Conservation (phyloP, 2,329 filamentous ascomycete genomes). For the Ophiostoma novo-ulmi region DNA sequence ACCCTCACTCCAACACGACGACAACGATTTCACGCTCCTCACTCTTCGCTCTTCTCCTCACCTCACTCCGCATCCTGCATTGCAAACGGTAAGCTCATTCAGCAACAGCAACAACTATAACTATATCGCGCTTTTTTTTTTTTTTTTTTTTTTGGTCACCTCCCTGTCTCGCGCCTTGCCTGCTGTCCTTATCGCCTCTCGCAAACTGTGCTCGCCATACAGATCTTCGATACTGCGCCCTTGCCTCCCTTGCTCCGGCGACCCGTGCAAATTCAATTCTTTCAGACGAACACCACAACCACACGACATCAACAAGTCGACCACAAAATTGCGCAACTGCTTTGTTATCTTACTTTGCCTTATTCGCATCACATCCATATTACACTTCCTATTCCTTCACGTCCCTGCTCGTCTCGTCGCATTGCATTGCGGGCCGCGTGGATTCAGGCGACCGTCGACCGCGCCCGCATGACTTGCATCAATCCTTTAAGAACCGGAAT, state of each 20-base stretch:
- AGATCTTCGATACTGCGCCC: not conserved
- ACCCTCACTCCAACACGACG: not conserved
- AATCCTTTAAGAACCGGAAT: not conserved
- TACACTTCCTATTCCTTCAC: not conserved
- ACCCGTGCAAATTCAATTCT: not conserved
- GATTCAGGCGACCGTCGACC: not conserved
- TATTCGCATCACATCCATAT: not conserved
- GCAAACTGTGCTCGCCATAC: not conserved
- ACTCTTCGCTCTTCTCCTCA: not conserved
- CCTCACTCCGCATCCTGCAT: not conserved
- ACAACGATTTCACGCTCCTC: not conserved
- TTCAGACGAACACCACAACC: not conserved
- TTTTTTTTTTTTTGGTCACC: not conserved
- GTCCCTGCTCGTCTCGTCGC: not conserved
- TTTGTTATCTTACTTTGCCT: not conserved
- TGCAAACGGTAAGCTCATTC: not conserved
- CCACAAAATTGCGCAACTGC: not conserved
- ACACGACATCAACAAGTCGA: not conserved
- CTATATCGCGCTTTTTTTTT: not conserved
- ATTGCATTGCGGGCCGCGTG: not conserved
- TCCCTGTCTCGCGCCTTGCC: not conserved
- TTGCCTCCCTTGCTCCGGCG: conserved; percentile 3
- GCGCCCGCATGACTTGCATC: not conserved
- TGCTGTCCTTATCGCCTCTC: not conserved
- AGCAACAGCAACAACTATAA: not conserved